These are phyloP conservation scores for Solanum aculeatissimum DNA, from an alignment of 305 asterid genomes.

Conservation along the genomic window DNA sequence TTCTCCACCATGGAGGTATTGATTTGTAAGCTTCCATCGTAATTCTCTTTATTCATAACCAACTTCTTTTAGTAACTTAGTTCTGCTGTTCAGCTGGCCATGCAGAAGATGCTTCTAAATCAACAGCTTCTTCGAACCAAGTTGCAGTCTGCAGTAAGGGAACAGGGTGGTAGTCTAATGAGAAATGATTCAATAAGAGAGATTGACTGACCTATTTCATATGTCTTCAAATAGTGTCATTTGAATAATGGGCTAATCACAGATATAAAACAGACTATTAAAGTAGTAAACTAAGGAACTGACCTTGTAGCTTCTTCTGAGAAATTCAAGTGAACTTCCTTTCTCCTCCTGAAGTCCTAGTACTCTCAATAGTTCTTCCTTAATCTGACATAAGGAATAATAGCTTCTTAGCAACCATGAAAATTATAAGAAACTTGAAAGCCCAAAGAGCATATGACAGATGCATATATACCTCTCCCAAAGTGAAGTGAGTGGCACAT, in stretches of 20 bases:
- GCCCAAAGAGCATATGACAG: background rate
- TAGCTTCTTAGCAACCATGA: background rate
- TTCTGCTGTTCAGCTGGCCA: constrained; percentile 56
- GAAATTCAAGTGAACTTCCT: constrained; percentile 95
- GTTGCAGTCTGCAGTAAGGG: constrained; percentile 48
- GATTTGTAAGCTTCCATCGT: background rate
- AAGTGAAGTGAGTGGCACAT: constrained; percentile 64
- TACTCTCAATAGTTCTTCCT: constrained; percentile 87
- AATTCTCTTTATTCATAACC: background rate
- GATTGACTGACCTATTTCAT: background rate
- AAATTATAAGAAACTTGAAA: background rate
- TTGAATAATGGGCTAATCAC: background rate
- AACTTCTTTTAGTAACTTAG: background rate
- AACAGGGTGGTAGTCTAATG: background rate
- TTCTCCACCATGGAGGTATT: background rate
- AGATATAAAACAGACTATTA: background rate
- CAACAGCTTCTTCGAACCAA: constrained; percentile 94
- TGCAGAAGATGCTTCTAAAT: constrained; percentile 56
- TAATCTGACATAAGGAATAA: constrained; percentile 35
- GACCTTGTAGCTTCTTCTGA: constrained; percentile 94
- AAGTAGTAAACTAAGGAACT: background rate
- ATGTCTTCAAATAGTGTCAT: background rate
- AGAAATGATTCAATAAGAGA: background rate
- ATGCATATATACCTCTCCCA: constrained; percentile 55
- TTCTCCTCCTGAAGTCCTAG: constrained; percentile 79